phyloP scores from a whole-genome alignment of 73 alveolate species.

The Paraurostyla sp. region DNA sequence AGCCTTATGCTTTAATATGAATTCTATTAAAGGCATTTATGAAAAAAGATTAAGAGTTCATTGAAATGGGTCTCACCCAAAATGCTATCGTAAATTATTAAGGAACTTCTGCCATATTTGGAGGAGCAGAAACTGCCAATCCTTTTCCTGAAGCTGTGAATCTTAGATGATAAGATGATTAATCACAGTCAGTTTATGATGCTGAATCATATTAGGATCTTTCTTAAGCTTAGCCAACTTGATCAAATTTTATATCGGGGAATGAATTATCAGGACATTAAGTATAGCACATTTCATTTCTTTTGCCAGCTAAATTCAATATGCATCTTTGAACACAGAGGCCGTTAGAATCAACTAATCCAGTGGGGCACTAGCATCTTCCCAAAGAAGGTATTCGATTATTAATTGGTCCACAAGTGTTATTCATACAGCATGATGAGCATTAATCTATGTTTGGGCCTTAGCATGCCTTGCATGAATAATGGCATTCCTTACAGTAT shows the following conservation, averaged over 20 bases:
- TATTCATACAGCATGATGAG: constrained; percentile 60
- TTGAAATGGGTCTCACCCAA: constrained; percentile 57
- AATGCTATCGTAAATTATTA: constrained; percentile 58
- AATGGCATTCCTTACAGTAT: constrained; percentile 63
- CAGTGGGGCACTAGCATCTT: constrained; percentile 48
- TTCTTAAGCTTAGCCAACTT: constrained; percentile 46
- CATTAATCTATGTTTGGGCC: constrained; percentile 67
- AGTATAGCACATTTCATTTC: constrained; percentile 49
- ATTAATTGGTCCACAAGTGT: constrained; percentile 55
- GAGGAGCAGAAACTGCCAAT: constrained; percentile 48
- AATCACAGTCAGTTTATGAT: constrained; percentile 47
- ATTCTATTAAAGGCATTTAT: constrained; percentile 61
- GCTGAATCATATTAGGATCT: constrained; percentile 59
- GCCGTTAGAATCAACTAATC: constrained; percentile 51
- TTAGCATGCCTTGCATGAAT: constrained; percentile 62
- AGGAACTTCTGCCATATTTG: constrained; percentile 48
- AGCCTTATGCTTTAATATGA: background rate
- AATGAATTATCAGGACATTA: constrained; percentile 53
- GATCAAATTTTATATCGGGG: constrained; percentile 30
- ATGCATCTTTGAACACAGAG: constrained; percentile 56
- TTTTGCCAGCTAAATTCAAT: constrained; percentile 54
- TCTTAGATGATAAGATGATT: constrained; percentile 53
- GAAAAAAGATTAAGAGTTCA: constrained; percentile 44
- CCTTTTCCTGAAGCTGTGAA: constrained; percentile 58
- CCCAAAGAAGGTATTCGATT: constrained; percentile 54